These are phyloP conservation scores for Umbelopsis sp. DNA, from an alignment of 192 early-diverging fungal genomes.

Conservation along the genomic window DNA sequence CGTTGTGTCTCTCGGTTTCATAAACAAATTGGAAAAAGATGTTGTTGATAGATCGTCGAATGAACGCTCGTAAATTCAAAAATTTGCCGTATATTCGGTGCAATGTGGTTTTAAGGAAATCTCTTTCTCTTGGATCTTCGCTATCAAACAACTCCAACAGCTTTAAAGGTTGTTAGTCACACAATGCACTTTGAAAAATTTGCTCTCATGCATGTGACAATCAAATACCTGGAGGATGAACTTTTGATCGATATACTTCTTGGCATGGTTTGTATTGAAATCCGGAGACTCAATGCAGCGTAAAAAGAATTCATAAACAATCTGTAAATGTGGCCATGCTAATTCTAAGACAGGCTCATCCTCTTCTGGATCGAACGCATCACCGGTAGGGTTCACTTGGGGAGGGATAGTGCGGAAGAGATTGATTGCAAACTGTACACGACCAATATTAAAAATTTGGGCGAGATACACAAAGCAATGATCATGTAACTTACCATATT, in stretches of 20 bases:
- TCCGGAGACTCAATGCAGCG: constrained; percentile 98
- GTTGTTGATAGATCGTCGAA: constrained; percentile 96
- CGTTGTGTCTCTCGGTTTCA: constrained; percentile 95
- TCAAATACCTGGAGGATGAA: constrained; percentile 84
- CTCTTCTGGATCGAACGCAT: constrained; percentile 98
- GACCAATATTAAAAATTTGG: background rate
- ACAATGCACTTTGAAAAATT: background rate
- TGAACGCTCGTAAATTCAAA: constrained; percentile 94
- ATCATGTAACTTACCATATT: constrained; percentile 74
- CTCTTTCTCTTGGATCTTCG: constrained; percentile 98
- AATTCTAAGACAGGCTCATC: constrained; percentile 97
- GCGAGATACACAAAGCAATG: background rate
- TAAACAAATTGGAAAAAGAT: constrained; percentile 99
- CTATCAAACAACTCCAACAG: constrained; percentile 98
- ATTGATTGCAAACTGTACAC: constrained; percentile 83
- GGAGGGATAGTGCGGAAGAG: constrained; percentile 97
- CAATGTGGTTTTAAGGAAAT: constrained; percentile 97
- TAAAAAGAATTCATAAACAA: constrained; percentile 98
- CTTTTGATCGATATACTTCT: constrained; percentile 94
- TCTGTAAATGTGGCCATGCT: constrained; percentile 97
- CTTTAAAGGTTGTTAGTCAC: constrained; percentile 48
- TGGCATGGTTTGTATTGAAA: constrained; percentile 96
- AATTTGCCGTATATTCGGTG: constrained; percentile 99
- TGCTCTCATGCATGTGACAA: too few relatives aligned
- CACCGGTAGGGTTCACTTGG: constrained; percentile 91